Evolutionary conservation across 2,329 filamentous ascomycete genomes (phyloP), one percentile per base, ranked within the genome.

Genomic region (Neoscytalidium dimidiatum): DNA sequence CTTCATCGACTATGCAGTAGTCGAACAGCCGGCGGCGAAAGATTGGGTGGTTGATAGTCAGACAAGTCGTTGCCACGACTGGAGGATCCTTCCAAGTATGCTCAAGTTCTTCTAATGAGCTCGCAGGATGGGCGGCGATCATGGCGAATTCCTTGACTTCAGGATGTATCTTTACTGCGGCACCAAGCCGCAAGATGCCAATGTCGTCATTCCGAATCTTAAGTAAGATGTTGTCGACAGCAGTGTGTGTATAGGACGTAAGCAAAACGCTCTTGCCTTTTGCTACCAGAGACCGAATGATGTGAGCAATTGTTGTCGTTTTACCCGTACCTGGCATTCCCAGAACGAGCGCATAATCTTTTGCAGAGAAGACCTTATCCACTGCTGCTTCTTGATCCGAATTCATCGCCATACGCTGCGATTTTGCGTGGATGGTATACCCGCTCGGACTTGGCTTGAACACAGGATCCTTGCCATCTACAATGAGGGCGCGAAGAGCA

Each of bases 311-410:
- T 0, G 95, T 99, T 0, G 95, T 99, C 2, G 95, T 99, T 78
- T 99, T 99, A 65, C 95, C 95, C 0, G 95, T 99, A 7, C 95
- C 95, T 1, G 95, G 95, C 95, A 99, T 99, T 29, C 95, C 95
- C 21, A 99, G 86, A 13, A 99, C 94, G n/a, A 99, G 84, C 7
- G 95, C 94, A 77, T 98, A 99, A 79, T 99, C 94, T 70, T 91
- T 87, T 3, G 95, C 94, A 72, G 90, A 92, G 90, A 99, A 96
- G 43, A 99, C 94, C 77, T 97, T 98, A 70, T 92, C 86, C 61
- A 99, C 93, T 0, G 95, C 95, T 65, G 84, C 85, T 72, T 85
- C 88, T 77, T 99, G 95, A 73, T 98, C 95, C 9, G 91, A 83
- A 69, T 99, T 99, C 70, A 99, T 87, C 60, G 82, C 86, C 67